Conservation (phyloP, 2,329 filamentous ascomycete genomes). For the Fusarium drepaniforme region DNA sequence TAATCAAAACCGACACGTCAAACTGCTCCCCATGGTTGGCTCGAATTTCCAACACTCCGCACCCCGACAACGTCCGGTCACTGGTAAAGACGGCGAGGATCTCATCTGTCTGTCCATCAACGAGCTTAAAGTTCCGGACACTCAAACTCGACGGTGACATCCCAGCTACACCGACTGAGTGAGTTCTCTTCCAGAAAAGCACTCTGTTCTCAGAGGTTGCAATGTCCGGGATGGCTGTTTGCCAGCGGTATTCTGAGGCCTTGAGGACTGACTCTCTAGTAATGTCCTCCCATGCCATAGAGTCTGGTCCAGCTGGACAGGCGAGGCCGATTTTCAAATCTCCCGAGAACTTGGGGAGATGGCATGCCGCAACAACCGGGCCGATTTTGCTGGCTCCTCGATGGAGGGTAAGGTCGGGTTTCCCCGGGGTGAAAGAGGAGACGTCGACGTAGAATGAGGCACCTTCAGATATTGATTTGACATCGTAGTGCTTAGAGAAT, state of each 20-base stretch:
- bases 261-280: not conserved
- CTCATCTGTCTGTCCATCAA: not conserved
- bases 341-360: not conserved
- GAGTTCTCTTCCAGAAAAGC: not conserved
- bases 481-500: not conserved
- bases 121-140: not conserved
- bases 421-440: not conserved
- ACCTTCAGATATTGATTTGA: not conserved
- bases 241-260: not conserved
- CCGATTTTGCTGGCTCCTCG: not conserved
- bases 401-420: conserved; percentile 1
- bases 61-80: not conserved
- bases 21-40: not conserved
- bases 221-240: not conserved
- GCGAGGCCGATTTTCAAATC: not conserved
- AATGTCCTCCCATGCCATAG: not conserved
- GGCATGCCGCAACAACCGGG: not conserved
- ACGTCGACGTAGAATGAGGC: not conserved
- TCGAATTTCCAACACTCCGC: not conserved
- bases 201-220: not conserved
- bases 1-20: not conserved
- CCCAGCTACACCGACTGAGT: not conserved
- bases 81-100: conserved; percentile 2
- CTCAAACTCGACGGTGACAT: not conserved
- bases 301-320: not conserved